Evolutionary conservation across 495 filamentous ascomycete species (phyloP).

Genomic region (Hyphodiscus hymeniophilus): DNA sequence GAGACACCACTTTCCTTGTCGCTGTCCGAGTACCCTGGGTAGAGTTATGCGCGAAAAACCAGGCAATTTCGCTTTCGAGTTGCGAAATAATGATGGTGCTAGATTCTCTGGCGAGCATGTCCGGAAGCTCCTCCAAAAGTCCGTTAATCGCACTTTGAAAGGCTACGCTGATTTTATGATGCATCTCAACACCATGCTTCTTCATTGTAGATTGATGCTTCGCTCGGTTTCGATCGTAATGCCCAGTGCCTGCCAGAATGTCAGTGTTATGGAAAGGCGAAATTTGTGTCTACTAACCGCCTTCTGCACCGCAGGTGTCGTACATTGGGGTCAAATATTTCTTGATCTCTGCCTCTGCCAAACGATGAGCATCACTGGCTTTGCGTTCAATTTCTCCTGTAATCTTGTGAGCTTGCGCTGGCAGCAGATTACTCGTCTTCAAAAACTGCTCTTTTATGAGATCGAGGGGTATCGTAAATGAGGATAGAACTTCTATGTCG

Average conservation of each 20-base stretch:
- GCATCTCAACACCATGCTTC: not conserved
- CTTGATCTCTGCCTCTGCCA: not conserved
- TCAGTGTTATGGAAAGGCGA: not conserved
- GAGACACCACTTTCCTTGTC: not conserved
- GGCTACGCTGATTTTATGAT: not conserved
- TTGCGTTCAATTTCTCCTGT: slow-evolving; percentile 1
- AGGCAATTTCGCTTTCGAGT: not conserved
- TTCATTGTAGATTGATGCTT: not conserved
- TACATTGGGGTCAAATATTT: slow-evolving; percentile 7
- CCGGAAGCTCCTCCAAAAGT: not conserved
- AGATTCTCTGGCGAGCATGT: not conserved
- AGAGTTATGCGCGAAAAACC: not conserved
- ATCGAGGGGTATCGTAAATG: not conserved
- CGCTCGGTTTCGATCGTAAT: slow-evolving; percentile 1
- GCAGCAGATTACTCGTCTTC: not conserved
- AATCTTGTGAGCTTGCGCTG: not conserved
- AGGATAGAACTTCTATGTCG: not conserved
- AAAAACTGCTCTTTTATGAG: not conserved
- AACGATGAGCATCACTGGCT: not conserved
- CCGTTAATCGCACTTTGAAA: not conserved
- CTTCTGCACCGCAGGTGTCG: not conserved
- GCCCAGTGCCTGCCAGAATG: not conserved
- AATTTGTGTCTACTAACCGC: not conserved
- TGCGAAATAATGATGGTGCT: not conserved
- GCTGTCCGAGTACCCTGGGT: not conserved